These are phyloP conservation scores for Dillenia turbinata DNA, from an alignment of 164 flowering plant genomes.

Conservation along the genomic window DNA sequence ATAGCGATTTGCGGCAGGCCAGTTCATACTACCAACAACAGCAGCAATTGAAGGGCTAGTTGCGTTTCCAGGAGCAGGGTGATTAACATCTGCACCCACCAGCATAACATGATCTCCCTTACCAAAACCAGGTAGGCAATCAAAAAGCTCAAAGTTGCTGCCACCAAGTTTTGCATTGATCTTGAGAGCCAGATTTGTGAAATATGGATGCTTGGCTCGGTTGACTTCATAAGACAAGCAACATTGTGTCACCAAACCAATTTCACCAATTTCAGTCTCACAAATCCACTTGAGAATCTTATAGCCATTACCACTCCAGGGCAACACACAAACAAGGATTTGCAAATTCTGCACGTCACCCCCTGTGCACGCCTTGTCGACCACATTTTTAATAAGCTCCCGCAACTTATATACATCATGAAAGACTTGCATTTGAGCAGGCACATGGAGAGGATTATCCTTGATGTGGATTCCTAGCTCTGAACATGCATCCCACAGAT, in stretches of 20 bases:
- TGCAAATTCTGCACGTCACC: conserved; percentile 23
- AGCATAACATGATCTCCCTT: conserved; percentile 52
- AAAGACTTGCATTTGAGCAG: conserved; percentile 29
- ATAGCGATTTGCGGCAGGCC: conserved; percentile 83
- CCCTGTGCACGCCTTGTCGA: not conserved
- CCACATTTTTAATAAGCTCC: conserved; percentile 22
- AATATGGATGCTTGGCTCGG: conserved; percentile 42
- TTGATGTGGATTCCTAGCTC: conserved; percentile 39
- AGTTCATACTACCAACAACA: conserved; percentile 71
- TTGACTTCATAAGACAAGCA: conserved; percentile 38
- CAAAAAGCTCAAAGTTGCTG: conserved; percentile 56
- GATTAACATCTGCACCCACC: conserved; percentile 88
- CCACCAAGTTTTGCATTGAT: conserved; percentile 90
- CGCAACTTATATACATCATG: conserved; percentile 19
- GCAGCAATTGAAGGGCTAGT: conserved; percentile 72
- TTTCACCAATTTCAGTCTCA: conserved; percentile 54
- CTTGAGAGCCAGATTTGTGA: conserved; percentile 70
- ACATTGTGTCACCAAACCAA: conserved; percentile 56
- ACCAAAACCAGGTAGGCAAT: conserved; percentile 36
- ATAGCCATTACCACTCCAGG: conserved; percentile 48
- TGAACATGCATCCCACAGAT: conserved; percentile 24
- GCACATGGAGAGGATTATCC: conserved; percentile 17
- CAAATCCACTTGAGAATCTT: conserved; percentile 65
- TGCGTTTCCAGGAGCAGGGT: conserved; percentile 42
- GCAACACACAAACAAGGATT: conserved; percentile 64